These are phyloP conservation scores for Sporobolomyces roseus DNA, from an alignment of 768 basidiomycete species.

Conservation along the genomic window DNA sequence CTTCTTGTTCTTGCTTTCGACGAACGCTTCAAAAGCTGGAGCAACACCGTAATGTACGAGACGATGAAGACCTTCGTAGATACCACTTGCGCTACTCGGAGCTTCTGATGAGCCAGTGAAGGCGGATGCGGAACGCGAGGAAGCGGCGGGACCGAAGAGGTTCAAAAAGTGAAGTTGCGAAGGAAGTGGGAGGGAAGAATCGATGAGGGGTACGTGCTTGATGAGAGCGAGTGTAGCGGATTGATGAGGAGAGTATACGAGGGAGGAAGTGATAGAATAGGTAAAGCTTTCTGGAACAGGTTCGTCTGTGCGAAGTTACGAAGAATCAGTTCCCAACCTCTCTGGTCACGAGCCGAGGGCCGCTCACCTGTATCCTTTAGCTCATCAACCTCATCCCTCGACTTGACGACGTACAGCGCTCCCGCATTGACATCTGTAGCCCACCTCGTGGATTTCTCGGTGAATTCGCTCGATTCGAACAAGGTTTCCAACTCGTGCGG, in stretches of 20 bases:
- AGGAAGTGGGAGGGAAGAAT: slow-evolving; percentile 72
- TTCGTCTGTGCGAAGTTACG: slow-evolving; percentile 5
- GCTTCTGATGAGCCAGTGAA: slow-evolving; percentile 55
- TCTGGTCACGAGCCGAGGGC: background rate
- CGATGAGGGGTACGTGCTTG: slow-evolving; percentile 75
- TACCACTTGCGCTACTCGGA: slow-evolving; percentile 53
- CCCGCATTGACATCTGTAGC: slow-evolving; percentile 65
- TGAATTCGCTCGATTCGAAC: slow-evolving; percentile 60
- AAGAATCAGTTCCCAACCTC: background rate
- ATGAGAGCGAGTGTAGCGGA: slow-evolving; percentile 87
- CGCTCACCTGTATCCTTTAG: slow-evolving; percentile 24
- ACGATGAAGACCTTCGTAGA: slow-evolving; percentile 92
- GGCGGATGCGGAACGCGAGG: slow-evolving; percentile 13
- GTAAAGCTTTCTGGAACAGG: slow-evolving; percentile 26
- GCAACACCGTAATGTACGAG: slow-evolving; percentile 93
- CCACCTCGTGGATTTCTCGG: slow-evolving; percentile 71
- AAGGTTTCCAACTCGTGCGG: slow-evolving; percentile 66
- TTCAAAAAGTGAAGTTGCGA: slow-evolving; percentile 87
- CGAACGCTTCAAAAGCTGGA: slow-evolving; percentile 97
- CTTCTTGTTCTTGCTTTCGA: slow-evolving; percentile 69
- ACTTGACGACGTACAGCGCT: slow-evolving; percentile 77
- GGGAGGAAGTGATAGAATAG: slow-evolving; percentile 55
- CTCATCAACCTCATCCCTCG: slow-evolving; percentile 61
- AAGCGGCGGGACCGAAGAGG: slow-evolving; percentile 56
- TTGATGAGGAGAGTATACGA: slow-evolving; percentile 74